phyloP scores from a whole-genome alignment of 2,329 filamentous ascomycete species.

The Fusarium acutatum region DNA sequence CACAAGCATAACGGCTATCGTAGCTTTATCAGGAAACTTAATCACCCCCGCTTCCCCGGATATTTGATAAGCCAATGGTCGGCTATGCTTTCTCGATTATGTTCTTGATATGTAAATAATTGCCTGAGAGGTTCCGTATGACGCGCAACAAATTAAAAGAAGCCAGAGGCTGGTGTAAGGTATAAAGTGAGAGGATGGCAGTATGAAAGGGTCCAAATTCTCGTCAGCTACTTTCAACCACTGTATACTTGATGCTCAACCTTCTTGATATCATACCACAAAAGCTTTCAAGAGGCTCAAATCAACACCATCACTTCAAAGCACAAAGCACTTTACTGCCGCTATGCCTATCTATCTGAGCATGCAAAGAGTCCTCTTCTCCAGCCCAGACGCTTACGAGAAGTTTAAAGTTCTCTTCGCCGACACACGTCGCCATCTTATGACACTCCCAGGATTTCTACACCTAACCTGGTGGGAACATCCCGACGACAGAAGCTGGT shows the following conservation, averaged over 20 bases:
- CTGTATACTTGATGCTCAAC: not conserved
- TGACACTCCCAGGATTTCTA: constrained; percentile 5
- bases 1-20: not conserved
- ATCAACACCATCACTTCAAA: not conserved
- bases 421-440: constrained; percentile 20
- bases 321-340: not conserved
- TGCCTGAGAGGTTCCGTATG: not conserved
- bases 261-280: too few relatives aligned
- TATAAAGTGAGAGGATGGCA: not conserved
- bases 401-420: constrained; percentile 28
- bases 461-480: constrained; percentile 26
- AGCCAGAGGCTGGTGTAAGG: not conserved
- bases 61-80: not conserved
- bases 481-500: constrained; percentile 13
- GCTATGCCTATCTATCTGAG: constrained; percentile 16
- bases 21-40: not conserved
- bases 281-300: not conserved
- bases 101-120: not conserved
- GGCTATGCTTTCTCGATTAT: not conserved
- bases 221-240: not conserved
- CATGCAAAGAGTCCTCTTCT: constrained; percentile 18
- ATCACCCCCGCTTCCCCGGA: not conserved
- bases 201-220: not conserved
- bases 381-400: constrained; percentile 17
- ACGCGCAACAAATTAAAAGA: not conserved